phyloP scores from a whole-genome alignment of 1,284 basidiomycete genomes.

The Moniliella sp. region DNA sequence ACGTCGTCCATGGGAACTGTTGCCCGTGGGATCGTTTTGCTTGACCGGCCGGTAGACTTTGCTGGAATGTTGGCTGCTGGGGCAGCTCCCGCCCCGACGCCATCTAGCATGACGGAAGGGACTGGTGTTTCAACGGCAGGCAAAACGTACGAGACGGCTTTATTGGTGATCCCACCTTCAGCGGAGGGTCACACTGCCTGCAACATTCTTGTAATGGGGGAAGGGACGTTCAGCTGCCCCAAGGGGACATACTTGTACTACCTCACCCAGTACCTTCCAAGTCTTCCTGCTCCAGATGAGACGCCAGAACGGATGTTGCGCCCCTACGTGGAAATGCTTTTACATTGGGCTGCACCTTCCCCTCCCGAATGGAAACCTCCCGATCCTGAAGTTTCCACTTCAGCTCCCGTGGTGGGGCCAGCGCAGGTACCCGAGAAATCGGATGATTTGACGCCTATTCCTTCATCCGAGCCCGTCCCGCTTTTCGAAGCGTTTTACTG shows the following conservation, averaged over 20 bases:
- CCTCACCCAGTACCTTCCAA: neutral
- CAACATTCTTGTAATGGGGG: constrained; percentile 47
- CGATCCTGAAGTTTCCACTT: too few relatives aligned
- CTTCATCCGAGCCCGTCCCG: neutral
- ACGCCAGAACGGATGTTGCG: neutral
- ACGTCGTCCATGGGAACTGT: too few relatives aligned
- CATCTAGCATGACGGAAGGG: neutral
- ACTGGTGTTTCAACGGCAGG: neutral
- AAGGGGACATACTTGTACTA: constrained; percentile 36
- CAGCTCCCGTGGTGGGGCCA: too few relatives aligned
- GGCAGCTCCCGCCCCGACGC: neutral
- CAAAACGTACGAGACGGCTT: constrained; percentile 42
- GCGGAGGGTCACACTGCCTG: constrained; percentile 38
- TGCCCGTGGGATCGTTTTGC: constrained; percentile 8
- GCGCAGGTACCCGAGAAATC: too few relatives aligned
- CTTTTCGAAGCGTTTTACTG: neutral
- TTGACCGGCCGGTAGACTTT: constrained; percentile 1
- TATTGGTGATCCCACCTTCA: constrained; percentile 63
- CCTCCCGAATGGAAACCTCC: constrained; percentile 1
- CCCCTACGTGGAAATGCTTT: neutral
- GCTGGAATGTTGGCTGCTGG: neutral
- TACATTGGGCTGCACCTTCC: neutral
- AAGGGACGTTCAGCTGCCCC: constrained; percentile 64
- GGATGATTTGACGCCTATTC: neutral
- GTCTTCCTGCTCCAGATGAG: neutral